Base-by-base conservation (phyloP, 73 alveolate genomes). In the Durusdinium trenchii region DNA sequence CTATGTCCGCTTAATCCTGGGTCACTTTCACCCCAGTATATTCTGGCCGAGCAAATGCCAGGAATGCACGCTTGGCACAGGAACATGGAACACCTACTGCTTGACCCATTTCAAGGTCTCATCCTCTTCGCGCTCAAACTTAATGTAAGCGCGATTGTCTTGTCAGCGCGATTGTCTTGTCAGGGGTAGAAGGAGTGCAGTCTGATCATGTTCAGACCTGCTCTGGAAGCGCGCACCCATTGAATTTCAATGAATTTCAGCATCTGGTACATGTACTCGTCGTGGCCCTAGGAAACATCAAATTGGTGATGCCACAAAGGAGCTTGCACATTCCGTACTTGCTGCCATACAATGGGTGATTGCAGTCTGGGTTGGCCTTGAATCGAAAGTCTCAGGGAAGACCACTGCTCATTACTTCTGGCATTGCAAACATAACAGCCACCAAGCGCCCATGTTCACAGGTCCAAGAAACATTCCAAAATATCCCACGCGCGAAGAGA, bases 191-290 rank as follows among this genome's bases (percentile, higher is more conserved):
- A 83, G 76, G 94, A 83, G 51, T 83, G 94, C 51, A 83, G 73
- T 0, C 94, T 71, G 94, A 83, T 83, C 76, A 83, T 83, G 94
- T 51, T 83, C 50, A 83, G 50, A 10, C 94, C 94, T 2, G 94
- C 94, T 83, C 94, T 42, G 94, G 94, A 32, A 83, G 32, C 73
- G 94, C 50, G 73, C 94, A 83, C 76, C 94, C 94, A 38, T 83
- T 50, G 54, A 50, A 47, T 38, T 83, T 83, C 94, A n/a, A n/a
- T n/a, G n/a, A n/a, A n/a, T n/a, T n/a, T n/a, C n/a, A 83, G 73
- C 76, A 83, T 51, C 94, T 51, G 73, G 52, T 50, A 83, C 94
- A 83, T 83, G 94, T 83, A 83, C 94, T 83, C 94, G 40, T 83
- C 94, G 40, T 83, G 94, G 76, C 94, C 76, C 94, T 75, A 83